Conservation (phyloP, 2,329 filamentous ascomycete species). For the Amesomyces nigricolor region DNA sequence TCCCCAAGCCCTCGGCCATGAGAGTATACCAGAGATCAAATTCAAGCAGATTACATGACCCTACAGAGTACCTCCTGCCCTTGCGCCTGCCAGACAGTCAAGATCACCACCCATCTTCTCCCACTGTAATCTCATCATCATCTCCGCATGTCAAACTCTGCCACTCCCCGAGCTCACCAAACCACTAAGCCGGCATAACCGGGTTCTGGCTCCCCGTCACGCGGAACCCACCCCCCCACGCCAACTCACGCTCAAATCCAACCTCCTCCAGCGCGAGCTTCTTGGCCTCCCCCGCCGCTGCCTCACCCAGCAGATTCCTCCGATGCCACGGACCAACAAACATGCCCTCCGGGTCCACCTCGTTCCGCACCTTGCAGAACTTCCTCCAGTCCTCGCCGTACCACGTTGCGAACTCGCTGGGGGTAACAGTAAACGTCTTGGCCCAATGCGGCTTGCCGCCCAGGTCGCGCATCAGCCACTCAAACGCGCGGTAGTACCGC, state of each 20-base stretch:
- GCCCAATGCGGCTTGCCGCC: slow-evolving; percentile 75
- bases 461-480: slow-evolving; percentile 74
- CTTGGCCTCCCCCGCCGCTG: neutral
- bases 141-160: neutral
- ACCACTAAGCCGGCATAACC: slow-evolving; percentile 17
- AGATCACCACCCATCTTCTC: neutral
- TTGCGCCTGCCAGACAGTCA: too few species aligned
- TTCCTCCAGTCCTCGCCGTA: slow-evolving; percentile 57
- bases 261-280: slow-evolving; percentile 29
- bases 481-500: slow-evolving; percentile 73
- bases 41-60: too few species aligned
- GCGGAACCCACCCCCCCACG: slow-evolving; percentile 20
- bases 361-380: slow-evolving; percentile 58
- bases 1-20: too few species aligned
- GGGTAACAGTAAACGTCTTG: slow-evolving; percentile 63
- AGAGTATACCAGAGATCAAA: too few species aligned
- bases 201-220: slow-evolving; percentile 18
- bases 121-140: neutral
- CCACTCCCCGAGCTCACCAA: slow-evolving; percentile 3
- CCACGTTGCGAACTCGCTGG: slow-evolving; percentile 51
- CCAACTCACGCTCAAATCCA: slow-evolving; percentile 20
- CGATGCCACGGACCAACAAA: slow-evolving; percentile 89
- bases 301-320: slow-evolving; percentile 51
- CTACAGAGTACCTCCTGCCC: too few species aligned
- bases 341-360: slow-evolving; percentile 68